A percentile compares a stretch with the other conserved stretches of the same genome.
These are phyloP conservation scores for Alternaria burnsii DNA, from an alignment of 2,329 filamentous ascomycete species.

Conservation along the genomic window DNA sequence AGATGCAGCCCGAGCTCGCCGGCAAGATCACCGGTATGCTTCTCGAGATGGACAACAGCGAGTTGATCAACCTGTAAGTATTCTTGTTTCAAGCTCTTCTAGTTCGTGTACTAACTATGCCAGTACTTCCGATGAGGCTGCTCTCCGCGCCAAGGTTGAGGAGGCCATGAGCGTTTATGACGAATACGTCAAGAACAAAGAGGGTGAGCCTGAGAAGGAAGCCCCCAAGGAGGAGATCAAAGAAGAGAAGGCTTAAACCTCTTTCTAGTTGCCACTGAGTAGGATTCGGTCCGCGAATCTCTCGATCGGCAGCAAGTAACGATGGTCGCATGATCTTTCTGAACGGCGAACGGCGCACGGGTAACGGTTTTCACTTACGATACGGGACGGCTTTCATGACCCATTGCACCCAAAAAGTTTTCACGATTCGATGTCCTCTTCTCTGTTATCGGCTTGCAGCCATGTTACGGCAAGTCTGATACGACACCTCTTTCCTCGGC, in stretches of 20 bases:
- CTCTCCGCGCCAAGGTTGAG: constrained; percentile 93
- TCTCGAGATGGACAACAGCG: constrained; percentile 96
- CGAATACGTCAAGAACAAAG: constrained; percentile 94
- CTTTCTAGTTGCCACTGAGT: constrained; percentile 39
- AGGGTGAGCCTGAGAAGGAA: constrained; percentile 50
- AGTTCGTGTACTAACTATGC: constrained; percentile 38
- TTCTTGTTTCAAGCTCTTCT: background rate
- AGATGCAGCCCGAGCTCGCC: constrained; percentile 91
- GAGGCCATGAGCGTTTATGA: constrained; percentile 98
- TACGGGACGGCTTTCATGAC: constrained; percentile 44
- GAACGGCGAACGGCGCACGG: constrained; percentile 50
- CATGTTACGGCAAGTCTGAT: constrained; percentile 11
- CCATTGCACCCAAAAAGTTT: constrained; percentile 50
- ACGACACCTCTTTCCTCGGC: constrained; percentile 24
- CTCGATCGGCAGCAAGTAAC: constrained; percentile 36
- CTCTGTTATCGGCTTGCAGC: constrained; percentile 16
- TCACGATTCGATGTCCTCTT: constrained; percentile 37
- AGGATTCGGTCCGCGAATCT: constrained; percentile 40
- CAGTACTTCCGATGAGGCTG: constrained; percentile 87
- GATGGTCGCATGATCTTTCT: constrained; percentile 40
- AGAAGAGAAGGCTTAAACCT: constrained; percentile 57
- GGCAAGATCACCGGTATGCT: constrained; percentile 99
- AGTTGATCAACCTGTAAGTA: constrained; percentile 94
- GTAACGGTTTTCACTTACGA: constrained; percentile 38
- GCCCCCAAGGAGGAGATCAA: constrained; percentile 55